Percentiles rank a stretch among this genome's conserved stretches.
phyloP scores from a whole-genome alignment of 176 grass and related monocot species.

The Tillandsia fasciculata region DNA sequence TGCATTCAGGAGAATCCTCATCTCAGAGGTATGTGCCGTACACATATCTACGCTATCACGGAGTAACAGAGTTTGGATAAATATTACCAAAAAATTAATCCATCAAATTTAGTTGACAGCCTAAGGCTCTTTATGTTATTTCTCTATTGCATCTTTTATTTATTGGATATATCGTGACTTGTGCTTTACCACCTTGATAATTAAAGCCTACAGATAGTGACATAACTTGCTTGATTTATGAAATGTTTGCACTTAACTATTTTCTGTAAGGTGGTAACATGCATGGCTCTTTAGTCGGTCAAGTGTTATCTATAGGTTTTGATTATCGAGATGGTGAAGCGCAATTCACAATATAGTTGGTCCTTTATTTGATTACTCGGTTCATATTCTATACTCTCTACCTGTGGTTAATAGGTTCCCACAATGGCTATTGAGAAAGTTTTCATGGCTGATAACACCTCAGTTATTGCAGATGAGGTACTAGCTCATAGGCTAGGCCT shows the following conservation, averaged over 20 bases:
- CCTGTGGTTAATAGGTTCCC: slow-evolving; percentile 49
- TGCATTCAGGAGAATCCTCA: slow-evolving; percentile 83
- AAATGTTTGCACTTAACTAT: too few species aligned
- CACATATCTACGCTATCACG: neutral
- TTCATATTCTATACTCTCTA: neutral
- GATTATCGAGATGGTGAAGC: too few species aligned
- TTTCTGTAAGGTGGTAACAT: too few species aligned
- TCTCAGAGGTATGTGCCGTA: slow-evolving; percentile 50
- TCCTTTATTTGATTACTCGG: slow-evolving; percentile 1
- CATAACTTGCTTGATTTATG: too few species aligned
- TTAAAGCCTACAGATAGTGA: too few species aligned
- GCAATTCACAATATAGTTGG: neutral
- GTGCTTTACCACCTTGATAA: too few species aligned
- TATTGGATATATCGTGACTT: neutral
- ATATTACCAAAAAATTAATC: too few species aligned
- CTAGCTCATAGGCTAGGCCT: slow-evolving; percentile 82
- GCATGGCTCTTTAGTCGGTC: too few species aligned
- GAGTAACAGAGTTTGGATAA: neutral
- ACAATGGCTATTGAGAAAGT: slow-evolving; percentile 95
- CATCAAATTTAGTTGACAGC: too few species aligned
- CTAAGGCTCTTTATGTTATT: too few species aligned
- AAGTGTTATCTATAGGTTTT: too few species aligned
- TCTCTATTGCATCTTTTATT: neutral
- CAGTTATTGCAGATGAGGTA: slow-evolving; percentile 85
- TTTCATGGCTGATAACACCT: slow-evolving; percentile 76